These are phyloP conservation scores for Lagenaria siceraria DNA, from an alignment of 306 rosid genomes.

Conservation along the genomic window DNA sequence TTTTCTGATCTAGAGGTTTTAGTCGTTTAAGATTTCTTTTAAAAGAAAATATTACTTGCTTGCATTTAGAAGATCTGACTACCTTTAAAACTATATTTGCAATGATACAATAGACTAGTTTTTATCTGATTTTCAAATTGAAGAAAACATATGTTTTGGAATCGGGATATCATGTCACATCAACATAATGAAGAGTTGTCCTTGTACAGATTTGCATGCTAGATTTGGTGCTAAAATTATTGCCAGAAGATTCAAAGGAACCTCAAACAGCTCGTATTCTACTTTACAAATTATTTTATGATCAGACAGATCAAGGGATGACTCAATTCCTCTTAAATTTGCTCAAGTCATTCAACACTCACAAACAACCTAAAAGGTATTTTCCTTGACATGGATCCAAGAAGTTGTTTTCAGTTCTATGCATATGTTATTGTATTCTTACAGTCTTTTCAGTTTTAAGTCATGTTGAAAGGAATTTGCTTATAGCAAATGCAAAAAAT, in stretches of 20 bases:
- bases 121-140: not conserved
- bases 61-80: not conserved
- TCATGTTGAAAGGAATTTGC: not conserved
- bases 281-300: slow-evolving; percentile 88
- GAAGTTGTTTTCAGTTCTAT: slow-evolving; percentile 1
- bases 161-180: not conserved
- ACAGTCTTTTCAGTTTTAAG: not conserved
- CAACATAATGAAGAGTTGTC: slow-evolving; percentile 4
- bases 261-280: slow-evolving; percentile 87
- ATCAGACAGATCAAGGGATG: slow-evolving; percentile 95
- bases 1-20: not conserved
- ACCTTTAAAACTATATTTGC: not conserved
- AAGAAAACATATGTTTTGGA: slow-evolving; percentile 15
- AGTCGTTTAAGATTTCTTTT: not conserved
- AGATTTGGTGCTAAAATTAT: slow-evolving; percentile 64
- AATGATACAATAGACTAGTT: not conserved
- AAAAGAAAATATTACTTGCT: not conserved
- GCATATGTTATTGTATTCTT: not conserved
- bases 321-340: slow-evolving; percentile 67
- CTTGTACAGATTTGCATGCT: slow-evolving; percentile 68
- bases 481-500: not conserved
- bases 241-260: slow-evolving; percentile 70
- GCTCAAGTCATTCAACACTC: slow-evolving; percentile 63
- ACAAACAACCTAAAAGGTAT: slow-evolving; percentile 84
- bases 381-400: not conserved